Base-by-base conservation (phyloP, 495 filamentous ascomycete genomes). In the Thozetella sp. region DNA sequence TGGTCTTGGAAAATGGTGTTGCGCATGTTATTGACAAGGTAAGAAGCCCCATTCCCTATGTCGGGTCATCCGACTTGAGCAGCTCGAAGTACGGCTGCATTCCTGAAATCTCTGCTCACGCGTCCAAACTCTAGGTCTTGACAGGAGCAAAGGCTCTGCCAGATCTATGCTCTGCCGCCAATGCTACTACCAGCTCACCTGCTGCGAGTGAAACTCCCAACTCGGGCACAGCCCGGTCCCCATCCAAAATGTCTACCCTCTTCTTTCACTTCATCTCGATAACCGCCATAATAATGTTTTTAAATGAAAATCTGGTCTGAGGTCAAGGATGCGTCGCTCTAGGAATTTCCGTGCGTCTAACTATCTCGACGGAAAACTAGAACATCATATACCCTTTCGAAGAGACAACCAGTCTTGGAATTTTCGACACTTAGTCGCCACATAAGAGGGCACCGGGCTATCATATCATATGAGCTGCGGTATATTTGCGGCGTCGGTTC, bases 1-100 rank as follows among this genome's bases (percentile, higher is more conserved):
- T 68, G 12, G 54, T 76, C 22, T 51, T 64, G 17, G 63, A 63
- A 6, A 73, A 73, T 56, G 73, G 73, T n/a, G 73, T 76, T 1
- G 67, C 65, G 17, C 73, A 76, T 55, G 64, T 75, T 20, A 59
- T 76, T 23, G 69, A 76, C 45, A 64, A 65, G 66, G 70, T 72
- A 67, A 55, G 58, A 37, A 37, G 6, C 15, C 30, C 30, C 30
- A 15, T 15, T 6, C 15, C 6, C 15, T 6, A 37, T 37, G 30
- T n/a, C n/a, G n/a, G n/a, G n/a, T n/a, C n/a, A n/a, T n/a, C n/a
- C n/a, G n/a, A n/a, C n/a, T n/a, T n/a, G n/a, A n/a, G n/a, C n/a
- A n/a, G 30, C 15, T 15, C 30, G 30, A 37, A 37, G 30, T 15
- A 15, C 6, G 6, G 6, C 30, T 37, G 30, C 30, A 37, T n/a